phyloP scores from a whole-genome alignment of 2,329 filamentous ascomycete genomes.

The Penicillium sp. region DNA sequence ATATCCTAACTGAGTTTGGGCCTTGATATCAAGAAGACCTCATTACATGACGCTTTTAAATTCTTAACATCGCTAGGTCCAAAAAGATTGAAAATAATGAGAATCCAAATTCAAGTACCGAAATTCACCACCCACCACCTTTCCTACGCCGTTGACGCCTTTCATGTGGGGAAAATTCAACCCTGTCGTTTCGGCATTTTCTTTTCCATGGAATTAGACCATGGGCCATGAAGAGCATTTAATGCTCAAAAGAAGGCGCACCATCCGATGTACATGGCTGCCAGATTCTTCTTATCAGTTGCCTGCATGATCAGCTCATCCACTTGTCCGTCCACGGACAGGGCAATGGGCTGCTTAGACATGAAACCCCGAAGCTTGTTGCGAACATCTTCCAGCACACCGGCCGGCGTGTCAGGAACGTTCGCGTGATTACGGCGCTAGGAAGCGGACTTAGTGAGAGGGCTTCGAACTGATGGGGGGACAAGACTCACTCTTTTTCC shows the following conservation, averaged over 20 bases:
- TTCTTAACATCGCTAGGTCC: neutral
- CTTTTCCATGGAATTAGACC: neutral
- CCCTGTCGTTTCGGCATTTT: neutral
- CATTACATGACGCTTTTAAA: neutral
- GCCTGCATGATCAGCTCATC: conserved; percentile 90
- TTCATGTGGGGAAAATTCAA: neutral
- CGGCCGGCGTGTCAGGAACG: conserved; percentile 68
- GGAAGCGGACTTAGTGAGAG: neutral
- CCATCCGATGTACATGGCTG: conserved; percentile 98
- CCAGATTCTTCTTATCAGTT: conserved; percentile 73
- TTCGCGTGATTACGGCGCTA: conserved; percentile 53
- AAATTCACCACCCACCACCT: neutral
- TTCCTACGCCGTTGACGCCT: neutral
- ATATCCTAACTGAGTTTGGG: neutral
- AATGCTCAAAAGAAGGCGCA: conserved; percentile 61
- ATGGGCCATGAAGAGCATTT: neutral
- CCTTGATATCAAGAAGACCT: neutral
- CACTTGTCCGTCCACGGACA: conserved; percentile 97
- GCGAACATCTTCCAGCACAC: conserved; percentile 85
- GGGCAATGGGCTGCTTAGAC: conserved; percentile 82
- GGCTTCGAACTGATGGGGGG: neutral
- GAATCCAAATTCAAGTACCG: neutral
- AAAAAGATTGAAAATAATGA: neutral
- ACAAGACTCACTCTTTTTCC: conserved; percentile 59
- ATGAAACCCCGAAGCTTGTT: conserved; percentile 83